phyloP scores from a whole-genome alignment of 73 alveolate genomes.

The Blepharisma stoltei region DNA sequence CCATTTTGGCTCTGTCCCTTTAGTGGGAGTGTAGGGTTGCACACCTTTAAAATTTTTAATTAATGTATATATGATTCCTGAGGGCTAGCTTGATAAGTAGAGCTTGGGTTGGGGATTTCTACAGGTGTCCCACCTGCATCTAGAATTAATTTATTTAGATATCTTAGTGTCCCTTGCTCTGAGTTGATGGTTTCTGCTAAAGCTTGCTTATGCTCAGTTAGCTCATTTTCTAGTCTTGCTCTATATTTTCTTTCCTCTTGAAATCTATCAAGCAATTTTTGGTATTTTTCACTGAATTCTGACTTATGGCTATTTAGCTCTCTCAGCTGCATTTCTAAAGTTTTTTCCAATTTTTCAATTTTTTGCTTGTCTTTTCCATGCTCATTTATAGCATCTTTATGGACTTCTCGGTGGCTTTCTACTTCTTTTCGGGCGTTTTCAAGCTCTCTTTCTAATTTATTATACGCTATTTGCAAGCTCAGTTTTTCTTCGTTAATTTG shows the following conservation, averaged over 20 bases:
- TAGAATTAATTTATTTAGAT: background rate
- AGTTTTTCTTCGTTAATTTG: slow-evolving; percentile 1
- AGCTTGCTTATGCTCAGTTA: background rate
- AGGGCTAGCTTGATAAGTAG: background rate
- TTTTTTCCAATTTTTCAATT: background rate
- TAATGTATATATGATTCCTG: too few relatives aligned
- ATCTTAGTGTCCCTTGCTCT: background rate
- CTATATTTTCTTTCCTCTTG: slow-evolving; percentile 30
- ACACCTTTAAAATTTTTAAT: too few relatives aligned
- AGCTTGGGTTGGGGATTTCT: slow-evolving; percentile 14
- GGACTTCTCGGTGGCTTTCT: slow-evolving; percentile 16
- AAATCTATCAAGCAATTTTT: slow-evolving; percentile 9
- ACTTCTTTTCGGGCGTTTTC: slow-evolving; percentile 33
- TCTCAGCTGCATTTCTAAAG: background rate
- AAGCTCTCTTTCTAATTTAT: slow-evolving; percentile 26
- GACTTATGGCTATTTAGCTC: background rate
- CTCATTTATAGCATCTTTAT: background rate
- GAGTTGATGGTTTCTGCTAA: background rate
- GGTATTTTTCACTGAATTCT: background rate
- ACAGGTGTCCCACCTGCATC: slow-evolving; percentile 28
- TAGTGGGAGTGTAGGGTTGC: too few relatives aligned
- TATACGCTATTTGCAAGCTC: slow-evolving; percentile 11
- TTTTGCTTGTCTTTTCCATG: background rate
- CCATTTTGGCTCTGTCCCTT: too few relatives aligned
- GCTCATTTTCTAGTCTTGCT: slow-evolving; percentile 8